Conservation (phyloP, 495 filamentous ascomycete species). For the Hypoxylon rickii region DNA sequence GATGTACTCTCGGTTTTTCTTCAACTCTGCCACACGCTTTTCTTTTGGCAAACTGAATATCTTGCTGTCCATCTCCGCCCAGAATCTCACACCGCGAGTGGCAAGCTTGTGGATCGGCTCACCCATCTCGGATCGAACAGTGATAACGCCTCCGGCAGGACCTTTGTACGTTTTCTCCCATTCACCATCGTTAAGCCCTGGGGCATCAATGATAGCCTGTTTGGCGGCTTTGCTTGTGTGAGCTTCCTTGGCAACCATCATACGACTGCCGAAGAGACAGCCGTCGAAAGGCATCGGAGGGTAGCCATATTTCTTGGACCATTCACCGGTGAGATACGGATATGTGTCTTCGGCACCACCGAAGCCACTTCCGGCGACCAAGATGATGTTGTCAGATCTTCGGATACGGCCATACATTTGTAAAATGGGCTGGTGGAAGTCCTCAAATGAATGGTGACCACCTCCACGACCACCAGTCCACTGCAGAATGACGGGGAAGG, state of each 20-base stretch:
- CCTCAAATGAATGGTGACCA: constrained; percentile 93
- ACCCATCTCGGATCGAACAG: constrained; percentile 98
- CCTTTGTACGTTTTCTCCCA: constrained; percentile 99
- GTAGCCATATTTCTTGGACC: constrained; percentile 84
- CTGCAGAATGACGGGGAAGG: constrained; percentile 87
- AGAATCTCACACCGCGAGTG: constrained; percentile 90
- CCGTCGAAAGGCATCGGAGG: constrained; percentile 95
- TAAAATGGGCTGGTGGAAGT: constrained; percentile 93
- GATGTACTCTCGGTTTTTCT: constrained; percentile 91
- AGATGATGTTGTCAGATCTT: constrained; percentile 79
- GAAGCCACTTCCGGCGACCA: constrained; percentile 91
- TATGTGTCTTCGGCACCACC: constrained; percentile 91
- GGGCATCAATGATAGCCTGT: constrained; percentile 90
- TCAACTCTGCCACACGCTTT: constrained; percentile 87
- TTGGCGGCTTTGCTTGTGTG: constrained; percentile 93
- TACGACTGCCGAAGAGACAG: constrained; percentile 84
- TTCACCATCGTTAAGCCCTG: constrained; percentile 81
- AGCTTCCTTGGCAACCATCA: constrained; percentile 95
- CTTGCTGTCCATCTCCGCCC: constrained; percentile 97
- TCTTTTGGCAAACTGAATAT: constrained; percentile 96
- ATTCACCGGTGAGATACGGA: constrained; percentile 85
- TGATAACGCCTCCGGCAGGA: constrained; percentile 88
- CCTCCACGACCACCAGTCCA: constrained; percentile 96
- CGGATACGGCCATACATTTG: constrained; percentile 87
- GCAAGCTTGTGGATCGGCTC: constrained; percentile 99